phyloP scores from a whole-genome alignment of 331 rosid genomes.

The Saraca asoca region DNA sequence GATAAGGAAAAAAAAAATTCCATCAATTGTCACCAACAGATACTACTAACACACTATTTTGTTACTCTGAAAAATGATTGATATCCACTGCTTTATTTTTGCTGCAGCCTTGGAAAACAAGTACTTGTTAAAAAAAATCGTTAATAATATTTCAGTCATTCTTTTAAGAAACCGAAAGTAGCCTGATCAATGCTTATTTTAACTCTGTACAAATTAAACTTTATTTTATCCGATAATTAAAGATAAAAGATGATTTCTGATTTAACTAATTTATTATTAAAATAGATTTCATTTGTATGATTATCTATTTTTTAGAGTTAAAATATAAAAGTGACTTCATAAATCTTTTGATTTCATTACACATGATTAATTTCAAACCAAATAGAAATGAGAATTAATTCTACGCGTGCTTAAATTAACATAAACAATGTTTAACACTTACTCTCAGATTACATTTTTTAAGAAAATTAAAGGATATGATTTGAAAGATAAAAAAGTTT shows the following conservation, averaged over 20 bases:
- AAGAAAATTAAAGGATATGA: too few relatives aligned
- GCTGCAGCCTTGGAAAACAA: background rate
- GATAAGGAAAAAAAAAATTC: conserved; percentile 4
- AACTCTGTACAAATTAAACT: background rate
- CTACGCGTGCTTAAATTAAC: too few relatives aligned
- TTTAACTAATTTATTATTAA: background rate
- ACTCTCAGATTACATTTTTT: too few relatives aligned
- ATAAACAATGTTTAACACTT: too few relatives aligned
- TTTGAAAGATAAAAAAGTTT: too few relatives aligned
- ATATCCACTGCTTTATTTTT: background rate
- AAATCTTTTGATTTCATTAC: background rate
- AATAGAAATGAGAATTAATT: too few relatives aligned
- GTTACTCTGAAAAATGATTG: conserved; percentile 22
- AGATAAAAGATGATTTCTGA: background rate
- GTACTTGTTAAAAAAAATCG: background rate
- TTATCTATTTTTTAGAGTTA: too few relatives aligned
- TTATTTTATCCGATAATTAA: background rate
- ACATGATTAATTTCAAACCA: too few relatives aligned
- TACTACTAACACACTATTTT: conserved; percentile 20
- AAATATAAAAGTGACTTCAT: background rate
- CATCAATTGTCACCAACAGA: conserved; percentile 39
- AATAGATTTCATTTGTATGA: background rate
- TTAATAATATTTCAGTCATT: background rate
- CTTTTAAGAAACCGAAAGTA: conserved; percentile 7
- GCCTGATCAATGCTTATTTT: background rate